Evolutionary conservation across 768 basidiomycete species (phyloP).

Genomic region (Lentinula raphanica): DNA sequence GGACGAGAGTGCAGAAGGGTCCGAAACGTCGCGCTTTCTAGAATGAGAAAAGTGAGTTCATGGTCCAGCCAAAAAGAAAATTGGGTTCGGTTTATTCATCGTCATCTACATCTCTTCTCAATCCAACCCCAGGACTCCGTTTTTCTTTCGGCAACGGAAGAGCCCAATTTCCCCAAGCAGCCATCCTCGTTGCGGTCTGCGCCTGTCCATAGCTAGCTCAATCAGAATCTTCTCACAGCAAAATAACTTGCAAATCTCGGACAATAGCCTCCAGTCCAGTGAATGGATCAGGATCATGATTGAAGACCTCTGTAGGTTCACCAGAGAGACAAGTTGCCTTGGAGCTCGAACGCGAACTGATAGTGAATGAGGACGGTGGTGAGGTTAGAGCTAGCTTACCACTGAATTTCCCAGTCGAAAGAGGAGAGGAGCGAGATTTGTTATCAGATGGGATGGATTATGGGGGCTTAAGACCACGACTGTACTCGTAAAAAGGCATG

Average conservation of each 20-base stretch:
- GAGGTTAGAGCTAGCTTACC: neutral
- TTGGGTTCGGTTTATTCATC: too few relatives aligned
- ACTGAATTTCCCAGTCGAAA: neutral
- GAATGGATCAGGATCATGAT: neutral
- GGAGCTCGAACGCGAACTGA: neutral
- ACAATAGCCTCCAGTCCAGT: conserved; percentile 2
- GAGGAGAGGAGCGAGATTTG: neutral
- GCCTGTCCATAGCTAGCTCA: neutral
- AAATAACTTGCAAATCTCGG: neutral
- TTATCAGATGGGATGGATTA: neutral
- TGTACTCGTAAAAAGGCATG: neutral
- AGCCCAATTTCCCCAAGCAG: conserved; percentile 3
- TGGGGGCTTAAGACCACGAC: neutral
- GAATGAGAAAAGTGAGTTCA: too few relatives aligned
- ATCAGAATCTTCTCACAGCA: neutral
- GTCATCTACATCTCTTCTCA: neutral
- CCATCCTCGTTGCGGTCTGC: conserved; percentile 5
- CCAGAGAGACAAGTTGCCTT: neutral
- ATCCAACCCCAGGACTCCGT: neutral
- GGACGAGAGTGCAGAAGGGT: too few relatives aligned
- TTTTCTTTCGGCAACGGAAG: conserved; percentile 1
- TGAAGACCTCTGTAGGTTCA: neutral
- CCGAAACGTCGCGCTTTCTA: too few relatives aligned
- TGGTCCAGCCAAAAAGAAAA: neutral
- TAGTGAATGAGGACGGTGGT: neutral